These are phyloP conservation scores for Rhodosporidiobolus odoratus DNA, from an alignment of 768 basidiomycete genomes.

Conservation along the genomic window DNA sequence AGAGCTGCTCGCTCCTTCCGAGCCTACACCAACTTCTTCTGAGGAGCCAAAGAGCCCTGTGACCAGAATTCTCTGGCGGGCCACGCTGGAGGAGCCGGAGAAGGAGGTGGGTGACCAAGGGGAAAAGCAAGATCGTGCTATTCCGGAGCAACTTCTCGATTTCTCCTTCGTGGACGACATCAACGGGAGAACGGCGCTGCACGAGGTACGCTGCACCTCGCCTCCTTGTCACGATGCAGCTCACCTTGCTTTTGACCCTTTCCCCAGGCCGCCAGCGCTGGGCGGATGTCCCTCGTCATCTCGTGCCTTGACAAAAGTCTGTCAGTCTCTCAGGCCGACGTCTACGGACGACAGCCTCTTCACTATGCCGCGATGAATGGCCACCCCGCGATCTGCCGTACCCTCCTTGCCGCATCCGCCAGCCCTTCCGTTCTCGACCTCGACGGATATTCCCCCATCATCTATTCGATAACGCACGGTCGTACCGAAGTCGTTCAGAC, in stretches of 20 bases:
- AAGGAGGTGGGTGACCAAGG: not conserved
- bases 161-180: slow-evolving; percentile 93
- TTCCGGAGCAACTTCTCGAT: slow-evolving; percentile 68
- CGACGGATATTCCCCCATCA: slow-evolving; percentile 89
- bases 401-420: slow-evolving; percentile 65
- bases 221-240: not conserved
- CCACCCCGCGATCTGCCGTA: slow-evolving; percentile 66
- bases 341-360: slow-evolving; percentile 85
- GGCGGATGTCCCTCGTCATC: slow-evolving; percentile 67
- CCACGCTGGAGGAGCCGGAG: slow-evolving; percentile 65
- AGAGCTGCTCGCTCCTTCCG: slow-evolving; percentile 60
- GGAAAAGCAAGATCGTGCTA: slow-evolving; percentile 63
- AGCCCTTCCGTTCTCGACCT: slow-evolving; percentile 67
- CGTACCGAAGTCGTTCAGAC: slow-evolving; percentile 73
- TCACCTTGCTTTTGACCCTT: not conserved
- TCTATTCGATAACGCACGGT: slow-evolving; percentile 86
- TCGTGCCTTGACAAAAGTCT: slow-evolving; percentile 72
- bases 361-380: slow-evolving; percentile 97
- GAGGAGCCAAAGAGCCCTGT: slow-evolving; percentile 58
- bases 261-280: slow-evolving; percentile 63
- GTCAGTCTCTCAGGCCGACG: slow-evolving; percentile 67
- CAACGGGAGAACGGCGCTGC: slow-evolving; percentile 87
- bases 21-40: too few relatives aligned
- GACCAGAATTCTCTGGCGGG: slow-evolving; percentile 90
- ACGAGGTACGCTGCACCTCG: slow-evolving; percentile 55